These are phyloP conservation scores for Aschersonia sp. DNA, from an alignment of 2,329 filamentous ascomycete species.

Conservation along the genomic window DNA sequence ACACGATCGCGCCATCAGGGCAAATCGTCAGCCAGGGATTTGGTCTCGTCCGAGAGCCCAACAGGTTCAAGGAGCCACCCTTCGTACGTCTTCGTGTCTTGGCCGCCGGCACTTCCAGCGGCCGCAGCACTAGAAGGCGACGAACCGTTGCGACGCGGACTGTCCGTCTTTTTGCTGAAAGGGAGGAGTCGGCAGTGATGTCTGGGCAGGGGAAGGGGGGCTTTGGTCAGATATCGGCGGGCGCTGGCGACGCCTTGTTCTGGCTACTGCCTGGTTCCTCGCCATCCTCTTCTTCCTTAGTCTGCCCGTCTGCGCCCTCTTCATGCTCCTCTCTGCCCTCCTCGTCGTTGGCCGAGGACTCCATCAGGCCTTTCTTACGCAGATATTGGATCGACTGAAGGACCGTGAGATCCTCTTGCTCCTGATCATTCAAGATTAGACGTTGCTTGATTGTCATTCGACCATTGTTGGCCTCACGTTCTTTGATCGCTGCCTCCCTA, in stretches of 20 bases:
- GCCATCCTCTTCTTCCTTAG: background rate
- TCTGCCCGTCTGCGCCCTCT: background rate
- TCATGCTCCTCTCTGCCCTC: slow-evolving; percentile 6
- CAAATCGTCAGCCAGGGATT: slow-evolving; percentile 17
- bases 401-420: slow-evolving; percentile 51
- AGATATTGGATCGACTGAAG: slow-evolving; percentile 53
- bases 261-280: background rate
- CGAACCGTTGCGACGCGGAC: slow-evolving; percentile 17
- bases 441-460: slow-evolving; percentile 53
- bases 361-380: slow-evolving; percentile 41
- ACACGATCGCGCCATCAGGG: slow-evolving; percentile 8
- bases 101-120: slow-evolving; percentile 16
- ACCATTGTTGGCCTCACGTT: slow-evolving; percentile 50
- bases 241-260: slow-evolving; percentile 4
- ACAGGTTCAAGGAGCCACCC: slow-evolving; percentile 23
- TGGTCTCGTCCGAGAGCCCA: slow-evolving; percentile 16
- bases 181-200: slow-evolving; percentile 21
- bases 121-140: slow-evolving; percentile 14
- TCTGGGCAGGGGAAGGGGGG: slow-evolving; percentile 22
- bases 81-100: slow-evolving; percentile 19
- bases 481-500: slow-evolving; percentile 46
- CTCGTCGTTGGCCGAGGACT: slow-evolving; percentile 8
- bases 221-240: slow-evolving; percentile 8
- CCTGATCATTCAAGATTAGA: slow-evolving; percentile 51
- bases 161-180: slow-evolving; percentile 15